Evolutionary conservation across 129 eudicot genomes (phyloP), one percentile per base, ranked within the genome.

Genomic region (Chrysanthemum lavandulifolium): DNA sequence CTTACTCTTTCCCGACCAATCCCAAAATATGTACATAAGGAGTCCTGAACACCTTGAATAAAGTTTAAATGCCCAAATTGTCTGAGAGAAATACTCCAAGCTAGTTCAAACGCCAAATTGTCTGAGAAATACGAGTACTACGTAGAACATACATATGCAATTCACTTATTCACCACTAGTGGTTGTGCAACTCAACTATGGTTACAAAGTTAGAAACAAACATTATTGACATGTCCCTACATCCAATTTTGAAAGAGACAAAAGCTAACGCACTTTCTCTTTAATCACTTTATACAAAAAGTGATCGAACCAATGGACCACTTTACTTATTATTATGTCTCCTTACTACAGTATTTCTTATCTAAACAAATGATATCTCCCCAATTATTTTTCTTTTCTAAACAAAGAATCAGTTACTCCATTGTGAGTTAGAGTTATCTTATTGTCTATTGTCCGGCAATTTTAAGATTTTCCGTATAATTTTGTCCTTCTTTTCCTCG

Each of bases 191-290:
- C 18, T 16, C 55, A 53, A 65, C 65, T 13, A 74, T 54, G 65
- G 65, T 40, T 45, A 74, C 57, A 64, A 53, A 52, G 55, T 64
- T 23, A 13, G 48, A 65, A 74, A 65, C 72, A 65, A 65, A 14
- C 55, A 71, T 78, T 55, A 72, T 58, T 47, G 68, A 15, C 47
- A 65, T 78, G 72, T 62, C 59, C 72, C 76, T 69, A 11, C 68
- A 25, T 61, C 47, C 65, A 52, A 29, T 54, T 72, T 78, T 65
- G 62, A n/a, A 58, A 57, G 78, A 78, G 73, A 72, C 82, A 72
- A 57, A 78, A 72, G 78, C 73, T 72, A 72, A 65, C 40, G 47
- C 73, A 78, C 73, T 72, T 70, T 69, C 73, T 56, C 73, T 78
- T 72, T 72, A 59, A 59, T 65, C 61, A 25, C 71, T 78, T 63